These are phyloP conservation scores for Ophiocordyceps australis DNA, from an alignment of 2,329 filamentous ascomycete species.

Conservation along the genomic window DNA sequence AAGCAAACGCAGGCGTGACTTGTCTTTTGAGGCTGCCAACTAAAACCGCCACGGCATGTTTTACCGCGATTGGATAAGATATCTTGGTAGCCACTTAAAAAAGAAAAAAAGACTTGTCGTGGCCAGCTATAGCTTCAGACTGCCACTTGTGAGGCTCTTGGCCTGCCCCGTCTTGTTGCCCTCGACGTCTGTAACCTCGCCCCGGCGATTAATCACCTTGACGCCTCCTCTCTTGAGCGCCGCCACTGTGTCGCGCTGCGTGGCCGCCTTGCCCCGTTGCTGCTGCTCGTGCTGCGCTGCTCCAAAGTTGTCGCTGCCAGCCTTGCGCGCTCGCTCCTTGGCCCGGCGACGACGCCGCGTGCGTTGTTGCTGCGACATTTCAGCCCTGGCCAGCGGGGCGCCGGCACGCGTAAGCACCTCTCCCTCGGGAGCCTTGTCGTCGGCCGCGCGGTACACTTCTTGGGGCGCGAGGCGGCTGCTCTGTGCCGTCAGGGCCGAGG, in stretches of 20 bases:
- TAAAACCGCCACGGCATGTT: no score
- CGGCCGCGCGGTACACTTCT: conserved; percentile 75
- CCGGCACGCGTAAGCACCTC: conserved; percentile 68
- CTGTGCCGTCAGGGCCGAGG: conserved; percentile 50
- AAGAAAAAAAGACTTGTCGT: no score
- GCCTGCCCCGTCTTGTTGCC: conserved; percentile 51
- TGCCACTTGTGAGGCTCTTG: conserved; percentile 32
- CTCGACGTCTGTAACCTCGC: conserved; percentile 67
- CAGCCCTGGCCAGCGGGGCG: conserved; percentile 59
- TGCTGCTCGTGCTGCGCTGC: conserved; percentile 13
- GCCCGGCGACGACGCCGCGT: conserved; percentile 55
- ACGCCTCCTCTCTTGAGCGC: conserved; percentile 73
- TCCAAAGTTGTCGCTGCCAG: conserved; percentile 22
- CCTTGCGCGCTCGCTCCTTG: conserved; percentile 71
- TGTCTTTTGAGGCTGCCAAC: no score
- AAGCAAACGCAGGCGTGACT: no score
- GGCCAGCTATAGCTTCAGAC: conserved; percentile 47
- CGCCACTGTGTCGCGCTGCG: conserved; percentile 32
- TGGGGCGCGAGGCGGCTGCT: conserved; percentile 76
- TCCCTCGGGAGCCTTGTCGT: conserved; percentile 41
- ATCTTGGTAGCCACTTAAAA: background rate
- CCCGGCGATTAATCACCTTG: conserved; percentile 81
- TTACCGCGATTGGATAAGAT: no score
- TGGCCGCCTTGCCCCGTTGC: conserved; percentile 45
- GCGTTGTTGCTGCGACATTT: conserved; percentile 82